phyloP scores from a whole-genome alignment of 768 basidiomycete genomes.

The Termitomyces heimii region DNA sequence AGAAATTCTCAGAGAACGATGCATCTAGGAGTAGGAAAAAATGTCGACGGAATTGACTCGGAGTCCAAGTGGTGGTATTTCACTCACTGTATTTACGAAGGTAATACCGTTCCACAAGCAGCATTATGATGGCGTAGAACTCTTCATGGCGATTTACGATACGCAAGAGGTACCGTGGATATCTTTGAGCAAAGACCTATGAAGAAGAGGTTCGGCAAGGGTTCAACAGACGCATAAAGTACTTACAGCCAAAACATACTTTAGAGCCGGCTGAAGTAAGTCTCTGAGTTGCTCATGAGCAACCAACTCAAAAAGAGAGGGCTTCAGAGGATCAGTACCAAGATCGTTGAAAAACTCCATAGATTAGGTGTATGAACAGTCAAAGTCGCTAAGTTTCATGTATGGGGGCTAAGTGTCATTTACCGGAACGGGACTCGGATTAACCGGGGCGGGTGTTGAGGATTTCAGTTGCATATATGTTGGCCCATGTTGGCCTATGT shows the following conservation, averaged over 20 bases:
- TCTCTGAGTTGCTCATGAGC: conserved; percentile 93
- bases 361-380: background rate
- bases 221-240: background rate
- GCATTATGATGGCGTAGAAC: conserved; percentile 85
- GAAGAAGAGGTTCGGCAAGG: background rate
- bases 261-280: conserved; percentile 88
- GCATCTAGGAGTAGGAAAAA: conserved; percentile 54
- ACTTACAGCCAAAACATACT: conserved; percentile 87
- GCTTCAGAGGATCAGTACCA: conserved; percentile 67
- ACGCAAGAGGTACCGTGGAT: conserved; percentile 87
- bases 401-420: background rate
- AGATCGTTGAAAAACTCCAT: conserved; percentile 86
- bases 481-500: too few relatives aligned
- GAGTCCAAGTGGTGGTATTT: background rate
- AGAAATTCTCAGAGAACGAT: conserved; percentile 95
- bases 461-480: too few relatives aligned
- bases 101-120: conserved; percentile 88
- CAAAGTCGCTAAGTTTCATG: conserved; percentile 8
- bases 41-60: background rate
- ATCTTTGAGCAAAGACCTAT: conserved; percentile 90
- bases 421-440: conserved; percentile 8
- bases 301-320: conserved; percentile 85
- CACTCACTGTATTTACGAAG: conserved; percentile 76
- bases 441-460: background rate
- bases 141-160: conserved; percentile 96